Evolutionary conservation across 345 rosid genomes (phyloP).

Genomic region (Pelargonium nanum): DNA sequence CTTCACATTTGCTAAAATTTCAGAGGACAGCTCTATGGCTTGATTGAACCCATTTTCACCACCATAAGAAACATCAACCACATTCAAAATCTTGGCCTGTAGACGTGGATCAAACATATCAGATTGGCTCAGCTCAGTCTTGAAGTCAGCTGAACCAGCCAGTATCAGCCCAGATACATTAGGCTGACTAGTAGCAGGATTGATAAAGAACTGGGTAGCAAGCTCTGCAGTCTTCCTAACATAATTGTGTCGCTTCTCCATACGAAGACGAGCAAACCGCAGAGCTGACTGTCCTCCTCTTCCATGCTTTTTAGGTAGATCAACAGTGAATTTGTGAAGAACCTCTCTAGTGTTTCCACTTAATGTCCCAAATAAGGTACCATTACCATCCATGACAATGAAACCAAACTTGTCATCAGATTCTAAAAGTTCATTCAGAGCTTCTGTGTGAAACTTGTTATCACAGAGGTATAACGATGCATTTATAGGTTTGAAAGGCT

Average conservation of each 20-base stretch:
- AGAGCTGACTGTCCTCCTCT: background rate
- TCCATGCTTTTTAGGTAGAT: background rate
- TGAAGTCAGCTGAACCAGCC: background rate
- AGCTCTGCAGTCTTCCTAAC: background rate
- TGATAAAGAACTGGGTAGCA: background rate
- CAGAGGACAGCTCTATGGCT: background rate
- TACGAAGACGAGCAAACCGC: background rate
- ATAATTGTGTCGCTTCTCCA: background rate
- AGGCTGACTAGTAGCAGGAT: background rate
- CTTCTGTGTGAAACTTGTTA: slow-evolving; percentile 1
- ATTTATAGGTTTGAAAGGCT: slow-evolving; percentile 7
- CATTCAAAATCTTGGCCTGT: slow-evolving; percentile 2
- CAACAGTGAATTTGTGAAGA: background rate
- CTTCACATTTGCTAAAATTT: slow-evolving; percentile 2
- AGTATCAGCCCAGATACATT: background rate
- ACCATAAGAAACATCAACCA: slow-evolving; percentile 6
- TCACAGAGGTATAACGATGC: slow-evolving; percentile 4
- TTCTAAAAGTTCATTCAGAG: slow-evolving; percentile 1
- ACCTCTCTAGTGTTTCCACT: background rate
- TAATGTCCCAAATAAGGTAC: background rate
- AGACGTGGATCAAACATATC: slow-evolving; percentile 3
- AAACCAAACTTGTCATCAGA: slow-evolving; percentile 6
- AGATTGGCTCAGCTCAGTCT: background rate
- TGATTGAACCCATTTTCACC: slow-evolving; percentile 3
- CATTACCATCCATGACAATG: background rate